These are phyloP conservation scores for Calonectria pseudoreteaudii DNA, from an alignment of 2,329 filamentous ascomycete species.

Conservation along the genomic window DNA sequence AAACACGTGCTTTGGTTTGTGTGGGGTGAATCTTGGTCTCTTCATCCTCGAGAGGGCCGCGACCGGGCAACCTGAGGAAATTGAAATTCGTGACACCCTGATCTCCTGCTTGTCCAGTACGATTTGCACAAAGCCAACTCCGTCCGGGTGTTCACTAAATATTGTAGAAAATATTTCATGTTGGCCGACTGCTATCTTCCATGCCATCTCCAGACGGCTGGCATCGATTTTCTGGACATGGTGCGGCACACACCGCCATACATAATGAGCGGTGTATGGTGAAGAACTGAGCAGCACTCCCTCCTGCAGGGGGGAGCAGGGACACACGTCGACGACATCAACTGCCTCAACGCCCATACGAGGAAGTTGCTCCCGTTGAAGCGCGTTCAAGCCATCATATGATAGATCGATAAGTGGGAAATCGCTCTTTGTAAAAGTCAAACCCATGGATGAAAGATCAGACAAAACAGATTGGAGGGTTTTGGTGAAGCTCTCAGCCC, in stretches of 20 bases:
- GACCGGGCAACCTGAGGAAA: not conserved
- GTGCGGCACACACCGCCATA: not conserved
- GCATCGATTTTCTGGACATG: not conserved
- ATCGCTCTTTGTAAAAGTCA: not conserved
- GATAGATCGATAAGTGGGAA: not conserved
- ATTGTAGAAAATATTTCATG: not conserved
- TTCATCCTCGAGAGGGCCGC: not conserved
- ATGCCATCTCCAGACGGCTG: not conserved
- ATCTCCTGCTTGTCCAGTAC: not conserved
- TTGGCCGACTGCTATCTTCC: not conserved
- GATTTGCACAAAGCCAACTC: not conserved
- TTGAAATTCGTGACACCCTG: not conserved
- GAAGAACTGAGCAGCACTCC: not conserved
- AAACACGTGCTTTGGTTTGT: not conserved
- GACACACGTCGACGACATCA: not conserved
- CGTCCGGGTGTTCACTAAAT: not conserved
- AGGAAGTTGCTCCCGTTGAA: not conserved
- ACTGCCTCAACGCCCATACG: not conserved
- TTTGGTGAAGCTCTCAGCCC: not conserved
- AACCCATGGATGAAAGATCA: not conserved
- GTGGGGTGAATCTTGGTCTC: not conserved
- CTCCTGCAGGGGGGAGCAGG: not conserved
- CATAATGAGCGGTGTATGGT: not conserved
- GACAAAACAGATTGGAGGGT: not conserved
- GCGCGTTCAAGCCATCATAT: not conserved